A percentile compares a stretch with the other conserved stretches of the same genome.
Conservation (phyloP, 805 yeast genomes). For the Wickerhamomyces xylosicus region DNA sequence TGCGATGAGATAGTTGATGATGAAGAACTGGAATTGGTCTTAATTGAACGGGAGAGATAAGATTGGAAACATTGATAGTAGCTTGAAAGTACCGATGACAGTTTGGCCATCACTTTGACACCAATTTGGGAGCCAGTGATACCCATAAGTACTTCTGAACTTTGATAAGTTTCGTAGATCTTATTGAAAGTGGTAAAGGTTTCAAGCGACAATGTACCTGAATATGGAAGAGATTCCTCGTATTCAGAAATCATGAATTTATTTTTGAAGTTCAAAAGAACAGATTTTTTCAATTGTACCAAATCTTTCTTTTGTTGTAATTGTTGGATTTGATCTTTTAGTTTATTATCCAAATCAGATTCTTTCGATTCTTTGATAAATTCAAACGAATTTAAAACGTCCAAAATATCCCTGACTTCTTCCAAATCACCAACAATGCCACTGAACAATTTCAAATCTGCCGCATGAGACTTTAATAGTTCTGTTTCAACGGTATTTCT, state of each 20-base stretch:
- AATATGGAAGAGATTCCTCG: conserved; percentile 52
- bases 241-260: conserved; percentile 60
- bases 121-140: conserved; percentile 62
- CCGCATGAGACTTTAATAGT: conserved; percentile 43
- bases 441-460: conserved; percentile 33
- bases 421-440: conserved; percentile 33
- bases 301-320: conserved; percentile 13
- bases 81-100: conserved; percentile 36
- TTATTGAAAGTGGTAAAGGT: conserved; percentile 53
- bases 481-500: conserved; percentile 53
- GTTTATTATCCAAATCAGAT: conserved; percentile 7
- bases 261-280: conserved; percentile 43
- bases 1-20: too few relatives aligned
- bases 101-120: conserved; percentile 45
- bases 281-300: conserved; percentile 33
- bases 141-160: conserved; percentile 62
- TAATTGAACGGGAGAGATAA: conserved; percentile 25
- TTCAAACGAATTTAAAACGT: conserved; percentile 12
- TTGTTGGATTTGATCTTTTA: conserved; percentile 10
- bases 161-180: conserved; percentile 53
- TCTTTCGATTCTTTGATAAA: conserved; percentile 4
- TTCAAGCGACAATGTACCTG: conserved; percentile 30
- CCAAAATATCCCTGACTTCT: conserved; percentile 14
- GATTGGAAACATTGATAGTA: conserved; percentile 45
- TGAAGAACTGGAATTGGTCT: too few relatives aligned